These are phyloP conservation scores for Blepharisma stoltei DNA, from an alignment of 73 alveolate species.

Conservation along the genomic window DNA sequence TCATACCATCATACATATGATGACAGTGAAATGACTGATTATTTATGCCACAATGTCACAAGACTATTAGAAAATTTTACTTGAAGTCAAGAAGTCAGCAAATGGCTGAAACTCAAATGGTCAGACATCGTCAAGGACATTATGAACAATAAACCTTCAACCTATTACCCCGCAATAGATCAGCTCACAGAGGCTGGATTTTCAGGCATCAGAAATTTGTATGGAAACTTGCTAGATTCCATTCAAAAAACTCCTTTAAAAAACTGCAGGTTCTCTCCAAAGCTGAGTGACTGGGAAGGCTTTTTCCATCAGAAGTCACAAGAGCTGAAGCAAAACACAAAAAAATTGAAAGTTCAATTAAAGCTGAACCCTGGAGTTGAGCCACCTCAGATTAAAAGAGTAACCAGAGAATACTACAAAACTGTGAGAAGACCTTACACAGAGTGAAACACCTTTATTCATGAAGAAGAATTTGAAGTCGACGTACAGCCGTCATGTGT, in stretches of 20 bases:
- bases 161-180: slow-evolving; percentile 2
- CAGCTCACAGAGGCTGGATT: neutral
- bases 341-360: slow-evolving; percentile 18
- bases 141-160: neutral
- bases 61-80: neutral
- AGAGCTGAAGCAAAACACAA: slow-evolving; percentile 16
- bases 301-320: neutral
- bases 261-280: slow-evolving; percentile 5
- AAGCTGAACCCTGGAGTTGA: slow-evolving; percentile 23
- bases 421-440: neutral
- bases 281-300: neutral
- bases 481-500: neutral
- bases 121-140: neutral
- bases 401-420: neutral
- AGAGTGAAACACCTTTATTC: slow-evolving; percentile 10
- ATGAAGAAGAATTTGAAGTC: slow-evolving; percentile 3
- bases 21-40: slow-evolving; percentile 5
- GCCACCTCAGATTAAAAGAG: slow-evolving; percentile 19
- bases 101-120: slow-evolving; percentile 2
- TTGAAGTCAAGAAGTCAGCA: neutral
- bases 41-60: neutral
- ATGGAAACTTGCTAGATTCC: neutral
- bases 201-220: too few species aligned
- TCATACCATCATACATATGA: neutral
- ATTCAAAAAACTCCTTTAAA: neutral